A percentile compares a stretch with the other conserved stretches of the same genome.
phyloP scores from a whole-genome alignment of 116 monocot species.

The Papilionanthe hybrid region DNA sequence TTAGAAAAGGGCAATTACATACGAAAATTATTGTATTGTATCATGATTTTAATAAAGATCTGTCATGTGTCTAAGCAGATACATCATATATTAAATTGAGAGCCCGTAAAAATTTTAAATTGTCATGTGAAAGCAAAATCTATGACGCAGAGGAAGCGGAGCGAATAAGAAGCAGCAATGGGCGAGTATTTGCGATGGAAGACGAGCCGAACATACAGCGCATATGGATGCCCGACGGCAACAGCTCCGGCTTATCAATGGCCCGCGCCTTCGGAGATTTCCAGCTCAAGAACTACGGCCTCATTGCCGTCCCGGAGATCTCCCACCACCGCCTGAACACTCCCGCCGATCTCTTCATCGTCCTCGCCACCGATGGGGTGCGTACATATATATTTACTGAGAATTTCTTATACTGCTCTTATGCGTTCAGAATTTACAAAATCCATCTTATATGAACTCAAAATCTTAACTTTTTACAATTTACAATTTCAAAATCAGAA shows the following conservation, averaged over 20 bases:
- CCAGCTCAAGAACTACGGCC: conserved; percentile 69
- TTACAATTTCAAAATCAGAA: too few relatives aligned
- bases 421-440: too few relatives aligned
- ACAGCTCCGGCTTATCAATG: conserved; percentile 78
- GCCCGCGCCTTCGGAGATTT: conserved; percentile 74
- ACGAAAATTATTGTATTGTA: too few relatives aligned
- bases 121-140: too few relatives aligned
- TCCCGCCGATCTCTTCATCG: conserved; percentile 48
- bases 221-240: conserved; percentile 58
- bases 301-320: conserved; percentile 58
- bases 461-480: too few relatives aligned
- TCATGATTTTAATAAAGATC: too few relatives aligned
- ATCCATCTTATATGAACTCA: too few relatives aligned
- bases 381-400: background rate
- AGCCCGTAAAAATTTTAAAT: too few relatives aligned
- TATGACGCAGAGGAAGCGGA: conserved; percentile 65
- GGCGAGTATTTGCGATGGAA: conserved; percentile 55
- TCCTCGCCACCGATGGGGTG: conserved; percentile 79
- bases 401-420: too few relatives aligned
- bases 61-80: too few relatives aligned
- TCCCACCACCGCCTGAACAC: conserved; percentile 31
- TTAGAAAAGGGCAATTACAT: too few relatives aligned
- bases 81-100: too few relatives aligned
- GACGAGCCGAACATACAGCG: conserved; percentile 58
- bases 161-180: conserved; percentile 56